Evolutionary conservation across 1,139 yeast genomes (phyloP).

Genomic region (Lodderomyces jiufengensis): DNA sequence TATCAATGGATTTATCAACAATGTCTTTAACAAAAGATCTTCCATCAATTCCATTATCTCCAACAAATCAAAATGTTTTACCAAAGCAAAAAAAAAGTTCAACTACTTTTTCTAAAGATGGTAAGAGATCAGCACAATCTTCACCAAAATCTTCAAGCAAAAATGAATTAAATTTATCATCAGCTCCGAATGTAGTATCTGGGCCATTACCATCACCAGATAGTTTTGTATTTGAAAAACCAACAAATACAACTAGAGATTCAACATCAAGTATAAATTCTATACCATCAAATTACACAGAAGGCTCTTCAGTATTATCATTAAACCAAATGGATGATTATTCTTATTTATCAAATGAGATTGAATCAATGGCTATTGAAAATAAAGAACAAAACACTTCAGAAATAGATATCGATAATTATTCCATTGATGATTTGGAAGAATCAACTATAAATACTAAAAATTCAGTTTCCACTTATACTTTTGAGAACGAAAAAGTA

Average conservation of each 20-base stretch:
- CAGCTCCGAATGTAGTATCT: neutral
- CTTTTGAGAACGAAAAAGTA: too few species aligned
- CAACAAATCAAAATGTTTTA: too few species aligned
- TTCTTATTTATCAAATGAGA: neutral
- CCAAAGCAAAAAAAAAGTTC: too few species aligned
- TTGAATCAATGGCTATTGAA: too few species aligned
- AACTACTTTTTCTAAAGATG: too few species aligned
- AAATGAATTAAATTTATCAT: neutral
- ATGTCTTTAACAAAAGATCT: slow-evolving; percentile 1
- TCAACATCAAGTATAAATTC: slow-evolving; percentile 5
- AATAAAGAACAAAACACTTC: too few species aligned
- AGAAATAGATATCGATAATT: too few species aligned
- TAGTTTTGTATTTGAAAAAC: neutral
- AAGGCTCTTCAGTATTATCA: slow-evolving; percentile 8
- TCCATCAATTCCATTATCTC: neutral
- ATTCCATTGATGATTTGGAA: too few species aligned
- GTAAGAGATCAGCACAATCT: too few species aligned
- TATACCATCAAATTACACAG: slow-evolving; percentile 6
- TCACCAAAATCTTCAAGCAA: neutral
- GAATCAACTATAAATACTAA: too few species aligned
- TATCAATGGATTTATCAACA: neutral
- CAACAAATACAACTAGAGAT: slow-evolving; percentile 2
- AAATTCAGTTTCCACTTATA: too few species aligned
- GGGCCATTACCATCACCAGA: neutral
- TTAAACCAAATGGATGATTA: neutral